Percentiles rank a stretch among this genome's conserved stretches.
phyloP scores from a whole-genome alignment of 2,329 filamentous ascomycete genomes.

The Fusarium oligoseptatum region DNA sequence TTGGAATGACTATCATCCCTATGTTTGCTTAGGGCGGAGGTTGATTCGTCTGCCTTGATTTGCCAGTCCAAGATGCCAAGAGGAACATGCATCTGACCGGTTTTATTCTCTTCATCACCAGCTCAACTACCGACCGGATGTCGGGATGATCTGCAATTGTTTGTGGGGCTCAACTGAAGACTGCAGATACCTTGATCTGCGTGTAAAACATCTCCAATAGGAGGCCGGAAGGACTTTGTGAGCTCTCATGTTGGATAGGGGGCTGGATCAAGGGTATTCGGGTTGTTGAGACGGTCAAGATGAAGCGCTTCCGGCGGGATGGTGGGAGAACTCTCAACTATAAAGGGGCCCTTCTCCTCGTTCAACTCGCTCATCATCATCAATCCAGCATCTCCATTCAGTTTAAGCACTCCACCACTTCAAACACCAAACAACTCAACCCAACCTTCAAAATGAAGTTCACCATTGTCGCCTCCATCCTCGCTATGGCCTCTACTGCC shows the following conservation, averaged over 20 bases:
- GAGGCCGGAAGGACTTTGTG: background rate
- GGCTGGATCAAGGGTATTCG: background rate
- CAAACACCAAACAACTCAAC: background rate
- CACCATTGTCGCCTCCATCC: conserved; percentile 22
- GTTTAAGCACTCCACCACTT: conserved; percentile 7
- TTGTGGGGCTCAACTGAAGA: background rate
- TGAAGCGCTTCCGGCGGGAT: background rate
- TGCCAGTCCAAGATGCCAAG: background rate
- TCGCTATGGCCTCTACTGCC: conserved; percentile 27
- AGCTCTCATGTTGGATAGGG: background rate
- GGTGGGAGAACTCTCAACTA: background rate
- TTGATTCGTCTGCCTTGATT: background rate
- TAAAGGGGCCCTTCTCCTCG: conserved; percentile 17
- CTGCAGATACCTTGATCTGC: conserved; percentile 12
- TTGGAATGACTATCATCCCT: background rate
- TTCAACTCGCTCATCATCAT: conserved; percentile 20
- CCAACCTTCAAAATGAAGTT: conserved; percentile 34
- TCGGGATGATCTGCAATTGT: background rate
- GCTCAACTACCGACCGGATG: conserved; percentile 7
- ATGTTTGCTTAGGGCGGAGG: background rate
- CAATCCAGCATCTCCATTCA: conserved; percentile 7
- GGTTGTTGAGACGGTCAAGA: background rate
- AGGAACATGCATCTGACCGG: background rate
- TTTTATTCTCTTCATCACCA: background rate
- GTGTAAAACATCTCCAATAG: background rate